Percentiles rank a stretch among this genome's conserved stretches.
Evolutionary conservation across 768 basidiomycete genomes (phyloP).

Genomic region (Hortiboletus campestris): DNA sequence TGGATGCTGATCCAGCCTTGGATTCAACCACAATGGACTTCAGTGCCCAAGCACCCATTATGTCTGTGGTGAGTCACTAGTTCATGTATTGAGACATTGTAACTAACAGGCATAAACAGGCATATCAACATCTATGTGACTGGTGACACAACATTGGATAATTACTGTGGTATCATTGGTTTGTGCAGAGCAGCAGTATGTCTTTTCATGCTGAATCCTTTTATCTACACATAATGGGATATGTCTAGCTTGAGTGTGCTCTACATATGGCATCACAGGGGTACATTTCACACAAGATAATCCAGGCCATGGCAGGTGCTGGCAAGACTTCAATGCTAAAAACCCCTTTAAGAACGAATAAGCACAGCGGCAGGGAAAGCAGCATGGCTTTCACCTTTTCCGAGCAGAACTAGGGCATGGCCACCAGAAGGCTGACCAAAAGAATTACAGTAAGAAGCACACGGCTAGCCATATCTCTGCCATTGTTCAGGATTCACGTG

Average conservation of each 20-base stretch:
- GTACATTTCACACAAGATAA: too few relatives aligned
- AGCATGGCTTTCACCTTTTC: background rate
- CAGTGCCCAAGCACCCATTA: background rate
- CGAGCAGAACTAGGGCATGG: background rate
- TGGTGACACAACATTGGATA: constrained; percentile 2
- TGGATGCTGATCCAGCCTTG: background rate
- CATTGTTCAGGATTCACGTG: too few relatives aligned
- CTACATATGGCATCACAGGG: too few relatives aligned
- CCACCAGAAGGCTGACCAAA: background rate
- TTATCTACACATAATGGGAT: too few relatives aligned
- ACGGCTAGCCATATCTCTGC: too few relatives aligned
- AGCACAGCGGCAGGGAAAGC: too few relatives aligned
- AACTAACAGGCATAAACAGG: background rate
- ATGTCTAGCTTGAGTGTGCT: too few relatives aligned
- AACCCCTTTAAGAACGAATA: too few relatives aligned
- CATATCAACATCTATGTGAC: constrained; percentile 3
- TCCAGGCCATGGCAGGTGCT: too few relatives aligned
- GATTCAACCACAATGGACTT: background rate
- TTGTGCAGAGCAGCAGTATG: background rate
- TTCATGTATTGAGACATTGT: too few relatives aligned
- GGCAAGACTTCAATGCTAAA: too few relatives aligned
- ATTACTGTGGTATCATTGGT: background rate
- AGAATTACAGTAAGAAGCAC: background rate
- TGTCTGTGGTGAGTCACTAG: background rate
- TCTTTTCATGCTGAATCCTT: background rate